These are phyloP conservation scores for Rhodotorula diobovata DNA, from an alignment of 768 basidiomycete genomes.

Conservation along the genomic window DNA sequence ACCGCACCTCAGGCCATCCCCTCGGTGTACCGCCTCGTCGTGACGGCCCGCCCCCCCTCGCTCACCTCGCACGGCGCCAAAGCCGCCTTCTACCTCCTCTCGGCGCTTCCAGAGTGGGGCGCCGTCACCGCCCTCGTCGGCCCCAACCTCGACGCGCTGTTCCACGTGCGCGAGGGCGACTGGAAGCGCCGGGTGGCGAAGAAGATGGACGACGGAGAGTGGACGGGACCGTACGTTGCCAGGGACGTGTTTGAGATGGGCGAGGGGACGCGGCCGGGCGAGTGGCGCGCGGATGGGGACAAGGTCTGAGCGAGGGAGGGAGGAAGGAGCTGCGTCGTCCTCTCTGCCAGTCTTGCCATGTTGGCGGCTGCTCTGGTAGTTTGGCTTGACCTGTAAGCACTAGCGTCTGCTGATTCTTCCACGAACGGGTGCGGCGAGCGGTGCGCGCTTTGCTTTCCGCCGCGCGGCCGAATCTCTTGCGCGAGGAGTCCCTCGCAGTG, in stretches of 20 bases:
- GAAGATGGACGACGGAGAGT: constrained; percentile 1
- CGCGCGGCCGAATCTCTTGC: no score
- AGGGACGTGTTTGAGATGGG: background rate
- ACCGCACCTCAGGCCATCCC: constrained; percentile 13
- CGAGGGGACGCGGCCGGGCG: background rate
- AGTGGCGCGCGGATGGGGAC: background rate
- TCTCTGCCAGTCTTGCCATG: no score
- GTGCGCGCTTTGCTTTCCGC: no score
- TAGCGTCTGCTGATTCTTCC: no score
- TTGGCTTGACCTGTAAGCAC: no score
- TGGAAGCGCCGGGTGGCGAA: constrained; percentile 13
- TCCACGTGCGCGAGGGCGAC: background rate
- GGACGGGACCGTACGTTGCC: background rate
- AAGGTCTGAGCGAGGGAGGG: background rate
- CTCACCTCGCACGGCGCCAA: background rate
- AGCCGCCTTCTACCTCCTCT: constrained; percentile 25
- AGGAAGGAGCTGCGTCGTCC: no score
- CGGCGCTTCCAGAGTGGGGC: constrained; percentile 2
- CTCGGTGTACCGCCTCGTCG: constrained; percentile 4
- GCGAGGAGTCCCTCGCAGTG: no score
- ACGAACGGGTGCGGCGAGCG: no score
- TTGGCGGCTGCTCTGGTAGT: no score
- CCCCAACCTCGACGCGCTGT: constrained; percentile 4
- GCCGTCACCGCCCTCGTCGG: background rate
- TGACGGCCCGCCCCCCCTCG: background rate